Evolutionary conservation across 2,329 filamentous ascomycete genomes (phyloP).

Genomic region (Colletotrichum gloeosporioides): DNA sequence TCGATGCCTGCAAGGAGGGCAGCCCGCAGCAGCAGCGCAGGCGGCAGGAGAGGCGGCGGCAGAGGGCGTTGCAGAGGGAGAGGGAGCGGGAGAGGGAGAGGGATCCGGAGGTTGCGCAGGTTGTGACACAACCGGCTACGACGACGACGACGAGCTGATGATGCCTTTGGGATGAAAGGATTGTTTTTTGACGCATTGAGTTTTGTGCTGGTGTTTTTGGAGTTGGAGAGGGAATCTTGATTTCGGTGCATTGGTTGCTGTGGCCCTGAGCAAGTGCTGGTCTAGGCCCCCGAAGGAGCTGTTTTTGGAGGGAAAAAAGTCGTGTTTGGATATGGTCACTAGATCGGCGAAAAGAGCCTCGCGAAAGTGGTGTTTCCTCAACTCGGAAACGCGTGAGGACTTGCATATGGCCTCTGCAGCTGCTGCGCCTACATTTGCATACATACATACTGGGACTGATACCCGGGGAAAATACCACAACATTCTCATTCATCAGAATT

Average conservation of each 20-base stretch:
- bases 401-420: not conserved
- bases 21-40: not conserved
- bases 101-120: slow-evolving; percentile 2
- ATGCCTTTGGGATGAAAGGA: not conserved
- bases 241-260: not conserved
- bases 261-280: slow-evolving; percentile 17
- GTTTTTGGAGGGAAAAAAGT: not conserved
- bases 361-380: not conserved
- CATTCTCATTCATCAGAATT: not conserved
- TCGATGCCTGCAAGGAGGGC: slow-evolving; percentile 19
- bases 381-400: not conserved
- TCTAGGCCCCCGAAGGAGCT: not conserved
- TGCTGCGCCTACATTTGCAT: not conserved
- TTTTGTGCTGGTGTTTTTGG: not conserved
- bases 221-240: not conserved
- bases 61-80: not conserved
- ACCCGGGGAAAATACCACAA: not conserved
- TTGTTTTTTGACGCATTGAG: not conserved
- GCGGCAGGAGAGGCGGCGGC: not conserved
- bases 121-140: not conserved
- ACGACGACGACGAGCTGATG: not conserved
- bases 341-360: not conserved
- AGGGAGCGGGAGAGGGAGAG: not conserved
- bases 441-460: not conserved
- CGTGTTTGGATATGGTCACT: not conserved